Base-by-base conservation (phyloP, 768 basidiomycete species). In the Mycena maculata region DNA sequence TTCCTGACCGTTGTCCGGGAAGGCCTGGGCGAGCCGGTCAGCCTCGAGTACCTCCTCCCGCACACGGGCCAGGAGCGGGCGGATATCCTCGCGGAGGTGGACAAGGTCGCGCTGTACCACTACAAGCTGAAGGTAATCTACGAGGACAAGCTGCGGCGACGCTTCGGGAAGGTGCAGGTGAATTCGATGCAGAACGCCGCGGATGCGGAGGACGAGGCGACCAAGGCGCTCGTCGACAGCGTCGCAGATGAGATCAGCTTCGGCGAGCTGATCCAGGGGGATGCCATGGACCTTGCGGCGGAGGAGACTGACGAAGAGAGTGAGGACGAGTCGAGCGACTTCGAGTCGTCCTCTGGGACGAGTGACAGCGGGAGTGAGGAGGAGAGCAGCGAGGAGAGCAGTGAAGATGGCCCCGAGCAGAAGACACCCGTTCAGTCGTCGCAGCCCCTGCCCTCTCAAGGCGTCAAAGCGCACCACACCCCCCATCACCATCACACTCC, bases 71-170 rank as follows among this genome's bases (percentile, higher is more conserved):
- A 87, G 55, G 94, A 94, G 65, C 90, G 97, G n/a, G 76, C 80
- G 30, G 87, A 83, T 20, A 90, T 99, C 69, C 81, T 99, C 70
- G 81, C 83, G 45, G 98, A 99, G 76, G 88, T 99, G 5, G 98
- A 99, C 78, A 86, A 87, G 63, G 88, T 99, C 56, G 92, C 95
- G 16, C 82, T 90, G 49, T 96, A 99, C 76, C 97, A 99, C 78
- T 98, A 98, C 81, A 90, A 92, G 76, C 87, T 96, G 65, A 99
- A 99, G 82, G 84, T 98, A 28, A 85, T 93, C 12, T 92, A 98
- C 74, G 98, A 99, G 79, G 92, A 91, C 74, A 96, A 94, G 80
- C 83, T 99, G 50, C 86, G 95, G n/a, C 85, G 91, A 49, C 86
- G 96, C 41, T 96, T 99, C 77, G 88, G 89, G 45, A 86, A 87